Base-by-base conservation (phyloP, 352 stramenopile genomes). In the Pythium guiyangense region DNA sequence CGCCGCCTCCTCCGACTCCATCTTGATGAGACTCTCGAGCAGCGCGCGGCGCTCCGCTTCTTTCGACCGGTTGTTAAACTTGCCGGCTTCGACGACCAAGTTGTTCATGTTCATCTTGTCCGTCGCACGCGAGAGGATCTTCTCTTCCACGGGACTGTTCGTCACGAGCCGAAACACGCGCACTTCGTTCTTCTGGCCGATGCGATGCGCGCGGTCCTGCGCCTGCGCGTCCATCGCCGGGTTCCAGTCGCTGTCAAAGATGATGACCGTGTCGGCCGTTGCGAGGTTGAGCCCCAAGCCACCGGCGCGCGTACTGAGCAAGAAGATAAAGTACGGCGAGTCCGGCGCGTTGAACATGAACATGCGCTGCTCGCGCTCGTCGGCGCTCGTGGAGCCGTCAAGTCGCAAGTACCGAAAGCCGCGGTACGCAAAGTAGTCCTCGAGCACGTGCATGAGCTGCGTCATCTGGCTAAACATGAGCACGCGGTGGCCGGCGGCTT, bases 241-340 rank as follows among this genome's bases (percentile, higher is more conserved):
- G 71, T 99, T 99, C 97, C 97, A 99, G 68, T 99, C 97, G 62
- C 86, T 98, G 66, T 99, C 98, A 63, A 99, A 99, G 69, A 99
- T 98, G 44, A 99, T 97, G 8, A 99, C 96, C 6, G 96, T 99
- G 64, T 99, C 97, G 27, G 97, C 97, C 22, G 96, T 96, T 31
- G 94, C 96, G 26, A 99, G 85, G 70, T 99, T 99, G 22, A 99
- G 66, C 25, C 97, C 97, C 27, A 99, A 75, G 25, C 97, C 97
- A 63, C 97, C 97, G 26, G 97, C 97, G 9, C 97, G 83, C 20
- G 98, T 99, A 67, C 86, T 98, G 29, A 99, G 71, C 17, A 99
- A 72, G 69, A 99, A 99, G 31, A 90, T 88, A 63, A 99, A 99
- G 66, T 78, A 92, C 5, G 83, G 83, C 25, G 83, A 92, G 60